These are phyloP conservation scores for Prunus mume DNA, from an alignment of 306 rosid species.

Conservation along the genomic window DNA sequence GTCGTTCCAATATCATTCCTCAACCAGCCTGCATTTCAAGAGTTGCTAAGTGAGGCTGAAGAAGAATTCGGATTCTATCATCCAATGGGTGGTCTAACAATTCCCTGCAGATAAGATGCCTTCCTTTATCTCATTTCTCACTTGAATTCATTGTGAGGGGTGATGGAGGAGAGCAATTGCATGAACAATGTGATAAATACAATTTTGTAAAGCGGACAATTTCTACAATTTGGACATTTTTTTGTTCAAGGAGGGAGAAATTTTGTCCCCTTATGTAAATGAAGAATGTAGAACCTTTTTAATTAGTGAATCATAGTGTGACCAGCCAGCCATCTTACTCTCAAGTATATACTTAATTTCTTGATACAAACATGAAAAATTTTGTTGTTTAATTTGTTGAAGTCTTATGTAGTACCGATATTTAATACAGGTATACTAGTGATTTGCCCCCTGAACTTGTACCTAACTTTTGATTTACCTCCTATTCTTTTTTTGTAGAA, in stretches of 20 bases:
- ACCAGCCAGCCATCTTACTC: too few species aligned
- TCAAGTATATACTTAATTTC: too few species aligned
- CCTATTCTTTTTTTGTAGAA: too few species aligned
- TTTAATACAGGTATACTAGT: too few species aligned
- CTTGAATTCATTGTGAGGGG: slow-evolving; percentile 1
- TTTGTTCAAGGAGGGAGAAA: background rate
- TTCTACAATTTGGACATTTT: background rate
- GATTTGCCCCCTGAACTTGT: too few species aligned
- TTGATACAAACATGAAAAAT: too few species aligned
- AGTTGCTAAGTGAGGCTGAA: slow-evolving; percentile 31
- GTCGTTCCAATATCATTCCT: slow-evolving; percentile 40
- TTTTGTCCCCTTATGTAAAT: background rate
- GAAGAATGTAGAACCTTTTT: background rate
- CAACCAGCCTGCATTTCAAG: slow-evolving; percentile 39
- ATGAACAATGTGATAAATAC: background rate
- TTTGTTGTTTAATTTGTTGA: too few species aligned
- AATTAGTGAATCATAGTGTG: too few species aligned
- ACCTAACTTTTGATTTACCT: too few species aligned
- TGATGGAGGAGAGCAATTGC: background rate
- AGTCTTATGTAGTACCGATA: too few species aligned
- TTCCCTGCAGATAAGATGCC: slow-evolving; percentile 40
- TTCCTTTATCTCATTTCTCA: slow-evolving; percentile 33
- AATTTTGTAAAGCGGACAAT: background rate
- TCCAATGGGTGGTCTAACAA: slow-evolving; percentile 51
- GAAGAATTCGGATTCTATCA: slow-evolving; percentile 50